Base-by-base conservation (phyloP, 176 grass and related monocot species). In the Ananas comosus region DNA sequence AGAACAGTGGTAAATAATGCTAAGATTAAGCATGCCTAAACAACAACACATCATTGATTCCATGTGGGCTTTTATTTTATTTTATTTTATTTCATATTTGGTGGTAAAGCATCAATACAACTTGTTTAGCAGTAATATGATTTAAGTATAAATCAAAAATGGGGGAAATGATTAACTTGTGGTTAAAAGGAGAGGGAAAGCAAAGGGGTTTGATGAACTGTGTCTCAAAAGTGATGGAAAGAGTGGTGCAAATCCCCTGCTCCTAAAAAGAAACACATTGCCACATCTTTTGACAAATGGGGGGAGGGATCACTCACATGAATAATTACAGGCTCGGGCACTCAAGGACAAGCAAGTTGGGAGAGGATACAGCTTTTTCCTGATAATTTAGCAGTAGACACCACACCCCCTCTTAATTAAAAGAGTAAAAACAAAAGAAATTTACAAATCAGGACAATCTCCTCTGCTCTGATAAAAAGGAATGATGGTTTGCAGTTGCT, bases 301-400 rank as follows among this genome's bases (percentile, higher is more conserved):
- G 33, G 33, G 33, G 33, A 42, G 2, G 29, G 33, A 67, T 27
- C 65, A 67, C 33, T 33, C 28, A 47, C 65, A 67, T 18, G 65
- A 67, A 49, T 19, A 67, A 67, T 67, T 67, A 48, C 33, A 67
- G 14, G 14, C 13, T n/a, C 65, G 12, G 65, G n/a, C 65, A 67
- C 42, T 49, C 13, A 48, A 49, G 49, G 42, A 67, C 65, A 67
- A 18, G 14, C 3, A 42, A 47, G 65, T 17, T 67, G 5, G 65
- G 65, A n/a, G 49, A 67, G 3, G 9, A 10, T 49, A 10, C 65
- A 48, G 13, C 65, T 49, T 67, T 49, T 67, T 49, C 6, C 16
- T 49, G 65, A n/a, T 49, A 33, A n/a, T 33, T 67, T 67, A 17
- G 65, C 33, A 67, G 14, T 17, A 67, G 65, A 10, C 65, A 67